Percentiles rank a stretch among this genome's conserved stretches.
These are phyloP conservation scores for Diplocarpon mali DNA, from an alignment of 2,329 filamentous ascomycete genomes.

Conservation along the genomic window DNA sequence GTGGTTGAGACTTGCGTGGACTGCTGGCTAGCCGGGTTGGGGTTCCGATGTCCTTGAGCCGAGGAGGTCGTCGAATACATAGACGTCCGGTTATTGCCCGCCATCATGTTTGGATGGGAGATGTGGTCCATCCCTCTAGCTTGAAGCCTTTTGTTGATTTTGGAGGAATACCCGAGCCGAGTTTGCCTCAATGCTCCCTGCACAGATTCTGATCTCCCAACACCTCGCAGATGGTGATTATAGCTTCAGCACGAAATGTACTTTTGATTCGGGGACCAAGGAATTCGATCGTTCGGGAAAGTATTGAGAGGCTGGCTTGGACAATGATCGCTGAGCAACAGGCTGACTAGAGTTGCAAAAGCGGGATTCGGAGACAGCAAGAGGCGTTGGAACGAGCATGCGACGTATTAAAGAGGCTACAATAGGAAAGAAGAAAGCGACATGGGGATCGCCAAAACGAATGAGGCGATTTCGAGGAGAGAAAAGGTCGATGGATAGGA, in stretches of 20 bases:
- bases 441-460: conserved; percentile 44
- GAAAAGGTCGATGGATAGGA: neutral
- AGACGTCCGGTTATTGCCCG: conserved; percentile 33
- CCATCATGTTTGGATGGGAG: conserved; percentile 19
- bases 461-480: conserved; percentile 35
- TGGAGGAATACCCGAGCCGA: conserved; percentile 4
- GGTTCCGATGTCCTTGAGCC: conserved; percentile 40
- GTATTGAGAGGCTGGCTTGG: conserved; percentile 5
- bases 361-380: neutral
- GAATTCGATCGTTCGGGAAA: neutral
- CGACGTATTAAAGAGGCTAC: conserved; percentile 2
- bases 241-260: no score
- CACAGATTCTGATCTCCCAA: neutral
- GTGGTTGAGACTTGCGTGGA: conserved; percentile 81
- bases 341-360: conserved; percentile 12
- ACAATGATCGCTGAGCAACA: conserved; percentile 19
- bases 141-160: conserved; percentile 14
- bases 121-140: conserved; percentile 11
- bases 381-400: conserved; percentile 2
- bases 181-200: neutral
- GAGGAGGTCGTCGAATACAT: conserved; percentile 59
- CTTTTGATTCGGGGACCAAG: no score
- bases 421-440: conserved; percentile 17
- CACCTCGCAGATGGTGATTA: no score
- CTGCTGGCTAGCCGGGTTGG: conserved; percentile 49